phyloP scores from a whole-genome alignment of 1,284 basidiomycete genomes.

The Anthracocystis walkeri region DNA sequence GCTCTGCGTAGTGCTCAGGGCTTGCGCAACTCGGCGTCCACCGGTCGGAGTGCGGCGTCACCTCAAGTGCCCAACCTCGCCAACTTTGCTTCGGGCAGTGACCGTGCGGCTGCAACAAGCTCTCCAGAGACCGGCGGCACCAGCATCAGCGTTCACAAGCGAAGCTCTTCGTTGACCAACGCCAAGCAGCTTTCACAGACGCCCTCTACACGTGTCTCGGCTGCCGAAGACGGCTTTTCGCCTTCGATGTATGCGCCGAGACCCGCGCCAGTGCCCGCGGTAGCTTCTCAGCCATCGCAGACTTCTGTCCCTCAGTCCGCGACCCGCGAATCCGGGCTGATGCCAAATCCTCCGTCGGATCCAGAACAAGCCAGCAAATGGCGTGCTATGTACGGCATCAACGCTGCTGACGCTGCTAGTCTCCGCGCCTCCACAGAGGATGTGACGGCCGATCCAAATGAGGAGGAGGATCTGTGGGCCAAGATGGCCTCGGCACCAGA shows the following conservation, averaged over 20 bases:
- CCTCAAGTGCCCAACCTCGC: constrained; percentile 19
- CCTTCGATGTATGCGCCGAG: constrained; percentile 19
- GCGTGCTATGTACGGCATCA: constrained; percentile 46
- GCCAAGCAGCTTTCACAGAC: constrained; percentile 18
- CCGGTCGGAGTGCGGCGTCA: constrained; percentile 21
- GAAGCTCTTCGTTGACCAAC: constrained; percentile 25
- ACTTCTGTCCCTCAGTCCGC: background rate
- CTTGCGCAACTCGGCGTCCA: constrained; percentile 39
- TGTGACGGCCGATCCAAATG: constrained; percentile 21
- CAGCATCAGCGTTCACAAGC: constrained; percentile 37
- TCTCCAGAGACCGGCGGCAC: constrained; percentile 40
- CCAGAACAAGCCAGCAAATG: constrained; percentile 43
- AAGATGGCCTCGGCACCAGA: constrained; percentile 40
- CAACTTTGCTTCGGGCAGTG: constrained; percentile 29
- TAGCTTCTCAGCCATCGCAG: constrained; percentile 4
- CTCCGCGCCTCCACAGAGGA: constrained; percentile 32
- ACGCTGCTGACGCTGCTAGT: constrained; percentile 35
- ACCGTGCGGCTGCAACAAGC: constrained; percentile 26
- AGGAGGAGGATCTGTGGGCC: constrained; percentile 60
- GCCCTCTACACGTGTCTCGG: constrained; percentile 10
- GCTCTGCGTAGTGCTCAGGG: constrained; percentile 30
- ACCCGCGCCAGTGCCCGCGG: constrained; percentile 26
- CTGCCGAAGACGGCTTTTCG: constrained; percentile 10
- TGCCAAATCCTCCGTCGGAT: constrained; percentile 36
- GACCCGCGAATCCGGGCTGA: constrained; percentile 22